Base-by-base conservation (phyloP, 805 yeast species). In the Peterozyma toletana region DNA sequence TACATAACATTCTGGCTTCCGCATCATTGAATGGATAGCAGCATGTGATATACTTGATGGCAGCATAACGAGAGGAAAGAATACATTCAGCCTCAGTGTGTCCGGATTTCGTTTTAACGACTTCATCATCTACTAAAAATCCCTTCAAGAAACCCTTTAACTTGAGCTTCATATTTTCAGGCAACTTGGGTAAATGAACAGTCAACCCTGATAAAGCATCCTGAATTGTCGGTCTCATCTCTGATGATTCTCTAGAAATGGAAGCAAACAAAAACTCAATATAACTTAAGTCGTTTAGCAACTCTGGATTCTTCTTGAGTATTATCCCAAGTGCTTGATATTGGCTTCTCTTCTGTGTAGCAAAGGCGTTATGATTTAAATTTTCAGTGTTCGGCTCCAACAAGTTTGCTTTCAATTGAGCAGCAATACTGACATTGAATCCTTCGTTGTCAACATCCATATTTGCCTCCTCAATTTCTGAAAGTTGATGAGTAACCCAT, bases 251-350 rank as follows among this genome's bases (percentile, higher is more conserved):
- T 2, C 76, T 75, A 41, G 71, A 73, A 35, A 90, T 61, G 18
- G 93, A 80, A 33, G 80, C 79, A 49, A 89, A 80, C 15, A 90
- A 61, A 53, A 88, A 89, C 40, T 74, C 75, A 35, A 87, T 57
- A 48, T 73, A 77, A 0, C 71, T 57, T 33, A 81, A 60, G 52
- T 79, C 80, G 11, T 63, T 52, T 2, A 63, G 46, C 30, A 80
- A 56, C 1, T 56, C 51, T 1, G 75, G 67, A 35, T 73, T 66
- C 31, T 72, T 68, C 33, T 40, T 68, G 41, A 84, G 56, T 7
- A 90, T 67, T 16, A 78, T 71, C 2, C 95, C 93, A 18, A 90
- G 59, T 0, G 95, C 81, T 57, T 86, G 96, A 55, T 87, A 90
- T 51, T 85, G 87, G 34, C 71, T 61, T 53, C 74, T 72, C 51